Conservation (phyloP, 257 asterid species). For the Solanum verrucosum region DNA sequence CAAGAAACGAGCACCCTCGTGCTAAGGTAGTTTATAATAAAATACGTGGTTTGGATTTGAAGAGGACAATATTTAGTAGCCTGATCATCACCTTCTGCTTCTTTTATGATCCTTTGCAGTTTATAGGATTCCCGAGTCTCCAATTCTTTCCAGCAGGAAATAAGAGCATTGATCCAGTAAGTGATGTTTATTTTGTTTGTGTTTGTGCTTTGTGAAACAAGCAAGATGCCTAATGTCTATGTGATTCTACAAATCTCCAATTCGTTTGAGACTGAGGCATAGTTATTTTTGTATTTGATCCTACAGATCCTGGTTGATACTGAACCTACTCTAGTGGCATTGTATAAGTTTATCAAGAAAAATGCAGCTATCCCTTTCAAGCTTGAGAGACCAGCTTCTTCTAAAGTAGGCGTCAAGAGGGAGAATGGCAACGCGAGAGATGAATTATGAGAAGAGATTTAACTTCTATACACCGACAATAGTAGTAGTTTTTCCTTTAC, state of each 20-base stretch:
- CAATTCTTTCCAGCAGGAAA: conserved; percentile 89
- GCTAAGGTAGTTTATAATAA: conserved; percentile 42
- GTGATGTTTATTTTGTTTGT: conserved; percentile 12
- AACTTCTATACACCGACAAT: not conserved
- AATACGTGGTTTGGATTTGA: not conserved
- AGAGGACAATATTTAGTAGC: not conserved
- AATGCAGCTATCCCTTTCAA: conserved; percentile 81
- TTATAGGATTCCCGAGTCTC: conserved; percentile 86
- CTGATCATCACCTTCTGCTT: not conserved
- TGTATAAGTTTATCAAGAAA: conserved; percentile 75
- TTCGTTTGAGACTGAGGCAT: not conserved
- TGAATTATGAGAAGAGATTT: conserved; percentile 42
- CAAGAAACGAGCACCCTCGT: conserved; percentile 84
- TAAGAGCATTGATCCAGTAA: conserved; percentile 77
- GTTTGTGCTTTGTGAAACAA: not conserved
- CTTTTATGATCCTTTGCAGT: conserved; percentile 29
- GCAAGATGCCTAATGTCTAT: not conserved
- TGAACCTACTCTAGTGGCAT: conserved; percentile 65
- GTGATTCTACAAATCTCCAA: not conserved
- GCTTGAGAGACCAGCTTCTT: conserved; percentile 48
- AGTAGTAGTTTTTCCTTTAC: not conserved
- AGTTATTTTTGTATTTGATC: not conserved
- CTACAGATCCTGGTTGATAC: conserved; percentile 59
- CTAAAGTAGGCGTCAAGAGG: conserved; percentile 23
- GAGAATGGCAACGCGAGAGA: conserved; percentile 37